Conservation (phyloP, 2,329 filamentous ascomycete genomes). For the Botrytis pseudocinerea region DNA sequence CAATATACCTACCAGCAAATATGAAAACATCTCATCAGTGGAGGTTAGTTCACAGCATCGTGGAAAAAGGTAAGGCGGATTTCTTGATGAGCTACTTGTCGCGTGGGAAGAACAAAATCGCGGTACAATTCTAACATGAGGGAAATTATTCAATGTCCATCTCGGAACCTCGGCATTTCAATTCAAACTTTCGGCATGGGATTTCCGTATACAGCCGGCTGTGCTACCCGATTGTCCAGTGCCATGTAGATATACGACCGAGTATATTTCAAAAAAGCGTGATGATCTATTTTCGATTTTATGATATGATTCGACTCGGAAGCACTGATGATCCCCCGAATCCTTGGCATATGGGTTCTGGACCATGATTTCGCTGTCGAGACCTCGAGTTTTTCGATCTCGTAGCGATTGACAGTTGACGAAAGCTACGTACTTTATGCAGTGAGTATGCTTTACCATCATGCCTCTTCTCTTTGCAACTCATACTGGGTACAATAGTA, state of each 20-base stretch:
- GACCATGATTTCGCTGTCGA: neutral
- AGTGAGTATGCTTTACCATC: neutral
- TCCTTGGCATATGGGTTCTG: neutral
- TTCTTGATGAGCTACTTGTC: neutral
- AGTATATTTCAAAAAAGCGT: neutral
- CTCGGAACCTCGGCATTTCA: neutral
- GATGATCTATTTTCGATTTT: neutral
- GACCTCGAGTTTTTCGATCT: neutral
- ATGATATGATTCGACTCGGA: neutral
- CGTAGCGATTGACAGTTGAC: neutral
- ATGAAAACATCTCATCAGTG: neutral
- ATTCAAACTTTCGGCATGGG: too few relatives aligned
- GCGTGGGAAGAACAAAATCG: neutral
- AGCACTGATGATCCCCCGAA: neutral
- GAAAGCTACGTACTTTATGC: neutral
- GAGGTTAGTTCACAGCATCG: neutral
- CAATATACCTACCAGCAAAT: neutral
- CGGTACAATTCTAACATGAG: too few relatives aligned
- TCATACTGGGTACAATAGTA: neutral
- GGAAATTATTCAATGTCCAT: too few relatives aligned
- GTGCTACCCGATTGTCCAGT: neutral
- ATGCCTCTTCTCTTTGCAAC: neutral
- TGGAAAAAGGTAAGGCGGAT: neutral
- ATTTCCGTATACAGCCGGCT: neutral
- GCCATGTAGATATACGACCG: neutral